Evolutionary conservation across 1,284 basidiomycete species (phyloP), one percentile per base, ranked within the genome.

Genomic region (Xerocomus nothofagi): DNA sequence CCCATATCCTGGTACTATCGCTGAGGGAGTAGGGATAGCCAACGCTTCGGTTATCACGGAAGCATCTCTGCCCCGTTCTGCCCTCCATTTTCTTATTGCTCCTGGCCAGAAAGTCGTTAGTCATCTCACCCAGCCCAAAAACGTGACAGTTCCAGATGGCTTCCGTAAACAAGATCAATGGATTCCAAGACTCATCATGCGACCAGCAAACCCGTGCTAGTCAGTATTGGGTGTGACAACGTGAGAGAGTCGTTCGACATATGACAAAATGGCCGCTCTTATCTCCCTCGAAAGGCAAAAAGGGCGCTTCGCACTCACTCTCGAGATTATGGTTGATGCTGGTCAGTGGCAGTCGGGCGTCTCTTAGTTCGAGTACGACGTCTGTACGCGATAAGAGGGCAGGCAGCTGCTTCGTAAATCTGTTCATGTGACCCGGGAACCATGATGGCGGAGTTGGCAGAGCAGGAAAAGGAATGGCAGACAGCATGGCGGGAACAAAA

Each of bases 351-450:
- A 99, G 75, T 21, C 96, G 82, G 3, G 95, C 86, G 71, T 99
- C 96, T 57, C 96, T 80, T 18, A 95, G 86, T 74, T 99, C 96
- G 55, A 99, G 85, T 45, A 99, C 91, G 51, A 99, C 82, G 63
- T 93, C 92, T 44, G 90, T 94, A 57, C 83, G 84, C 41, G 81
- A 82, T 39, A 97, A 78, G 49, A 93, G 75, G 36, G 80, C 73
- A 11, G 92, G 90, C 31, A 97, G 77, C 68, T 83, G 80, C 54
- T 85, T 80, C 48, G 88, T 80, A 58, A 94, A 96, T 65, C 86
- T 80, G 68, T 86, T 87, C 96, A 98, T 99, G 72, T 99, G 96
- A 10, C 97, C 96, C 23, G 92, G 90, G 70, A 91, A 97, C 95
- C 95, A 98, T 73, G 93, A 94, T 45, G 91, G 88, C n/a, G 92